Evolutionary conservation across 768 basidiomycete species (phyloP).

Genomic region (Amanita exitialis): DNA sequence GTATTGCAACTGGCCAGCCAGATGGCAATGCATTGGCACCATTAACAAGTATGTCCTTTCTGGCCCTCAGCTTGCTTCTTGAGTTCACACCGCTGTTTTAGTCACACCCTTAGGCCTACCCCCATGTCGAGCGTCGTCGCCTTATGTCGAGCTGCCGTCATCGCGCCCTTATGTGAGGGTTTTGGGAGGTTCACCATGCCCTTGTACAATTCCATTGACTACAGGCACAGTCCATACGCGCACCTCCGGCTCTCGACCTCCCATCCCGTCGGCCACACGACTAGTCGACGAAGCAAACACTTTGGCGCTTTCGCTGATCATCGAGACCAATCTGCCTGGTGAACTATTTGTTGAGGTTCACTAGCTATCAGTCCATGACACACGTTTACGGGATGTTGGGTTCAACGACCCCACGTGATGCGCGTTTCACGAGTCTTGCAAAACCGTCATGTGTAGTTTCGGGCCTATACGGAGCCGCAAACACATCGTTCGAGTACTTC

Average conservation of each 20-base stretch:
- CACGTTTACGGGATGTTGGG: constrained; percentile 86
- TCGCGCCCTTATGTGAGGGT: constrained; percentile 80
- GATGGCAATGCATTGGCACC: too few species aligned
- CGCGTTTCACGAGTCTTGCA: constrained; percentile 83
- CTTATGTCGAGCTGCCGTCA: too few species aligned
- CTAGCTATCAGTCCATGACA: constrained; percentile 75
- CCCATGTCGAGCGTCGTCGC: too few species aligned
- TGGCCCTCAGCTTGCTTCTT: too few species aligned
- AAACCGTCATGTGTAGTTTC: constrained; percentile 89
- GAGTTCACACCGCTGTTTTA: too few species aligned
- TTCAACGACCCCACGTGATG: constrained; percentile 80
- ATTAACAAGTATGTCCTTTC: too few species aligned
- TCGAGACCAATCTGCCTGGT: constrained; percentile 86
- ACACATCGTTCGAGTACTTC: constrained; percentile 51
- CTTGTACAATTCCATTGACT: constrained; percentile 61
- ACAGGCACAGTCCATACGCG: constrained; percentile 47
- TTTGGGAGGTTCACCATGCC: constrained; percentile 67
- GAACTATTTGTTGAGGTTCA: constrained; percentile 86
- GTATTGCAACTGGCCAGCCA: too few species aligned
- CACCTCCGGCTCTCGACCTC: constrained; percentile 66
- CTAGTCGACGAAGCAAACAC: constrained; percentile 48
- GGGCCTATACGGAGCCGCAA: constrained; percentile 39
- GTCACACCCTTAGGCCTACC: too few species aligned
- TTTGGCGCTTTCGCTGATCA: constrained; percentile 79
- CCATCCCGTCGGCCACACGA: constrained; percentile 39